Conservation (phyloP, 2,329 filamentous ascomycete genomes). For the Paraphaeosphaeria sporulosa region DNA sequence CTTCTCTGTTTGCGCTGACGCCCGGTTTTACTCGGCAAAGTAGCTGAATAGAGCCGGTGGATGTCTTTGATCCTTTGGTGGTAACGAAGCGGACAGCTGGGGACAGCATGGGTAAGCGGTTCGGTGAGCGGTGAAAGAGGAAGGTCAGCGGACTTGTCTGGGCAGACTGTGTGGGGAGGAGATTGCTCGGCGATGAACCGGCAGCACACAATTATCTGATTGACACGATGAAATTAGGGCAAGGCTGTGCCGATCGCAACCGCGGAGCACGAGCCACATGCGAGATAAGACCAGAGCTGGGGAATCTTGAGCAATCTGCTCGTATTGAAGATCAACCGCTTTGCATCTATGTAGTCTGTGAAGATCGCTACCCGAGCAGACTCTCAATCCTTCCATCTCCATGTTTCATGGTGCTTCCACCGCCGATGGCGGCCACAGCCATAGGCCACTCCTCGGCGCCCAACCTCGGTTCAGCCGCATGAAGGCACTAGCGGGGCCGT, state of each 20-base stretch:
- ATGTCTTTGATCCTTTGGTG: constrained; percentile 29
- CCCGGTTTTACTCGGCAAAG: constrained; percentile 74
- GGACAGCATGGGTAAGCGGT: constrained; percentile 18
- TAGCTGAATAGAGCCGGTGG: constrained; percentile 58
- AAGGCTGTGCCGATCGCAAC: constrained; percentile 12
- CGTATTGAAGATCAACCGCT: not conserved
- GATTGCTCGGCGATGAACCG: constrained; percentile 9
- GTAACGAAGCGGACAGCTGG: constrained; percentile 41
- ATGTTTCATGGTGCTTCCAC: not conserved
- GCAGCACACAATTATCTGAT: constrained; percentile 1
- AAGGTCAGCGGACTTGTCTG: not conserved
- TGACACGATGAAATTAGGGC: not conserved
- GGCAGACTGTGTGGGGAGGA: constrained; percentile 1
- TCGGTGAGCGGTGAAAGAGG: not conserved
- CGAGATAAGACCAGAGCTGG: not conserved
- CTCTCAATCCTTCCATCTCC: not conserved
- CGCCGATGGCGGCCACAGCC: constrained; percentile 3
- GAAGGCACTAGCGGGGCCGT: constrained; percentile 38
- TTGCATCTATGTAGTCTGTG: too few species aligned
- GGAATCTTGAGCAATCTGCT: not conserved
- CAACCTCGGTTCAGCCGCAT: constrained; percentile 10
- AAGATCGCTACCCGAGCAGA: not conserved
- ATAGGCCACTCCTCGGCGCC: constrained; percentile 6
- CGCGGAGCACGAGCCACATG: constrained; percentile 6
- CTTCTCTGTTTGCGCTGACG: constrained; percentile 67